Percentiles rank a stretch among this genome's conserved stretches.
Conservation (phyloP, 148 eudicot genomes). For the Silene latifolia region DNA sequence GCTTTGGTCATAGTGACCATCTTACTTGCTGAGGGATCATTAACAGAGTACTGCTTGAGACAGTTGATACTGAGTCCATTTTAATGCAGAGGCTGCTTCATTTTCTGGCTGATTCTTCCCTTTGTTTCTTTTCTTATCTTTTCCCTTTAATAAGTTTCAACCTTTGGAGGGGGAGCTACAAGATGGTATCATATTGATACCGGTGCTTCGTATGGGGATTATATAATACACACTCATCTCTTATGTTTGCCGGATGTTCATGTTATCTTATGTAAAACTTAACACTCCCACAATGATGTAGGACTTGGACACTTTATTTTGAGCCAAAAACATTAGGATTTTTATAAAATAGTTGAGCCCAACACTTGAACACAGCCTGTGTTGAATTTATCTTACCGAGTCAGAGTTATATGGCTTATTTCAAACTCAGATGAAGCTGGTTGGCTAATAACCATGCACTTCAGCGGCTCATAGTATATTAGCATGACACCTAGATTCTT, state of each 20-base stretch:
- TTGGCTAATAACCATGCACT: not conserved
- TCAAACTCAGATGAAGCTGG: not conserved
- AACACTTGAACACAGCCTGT: not conserved
- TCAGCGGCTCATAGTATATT: too few relatives aligned
- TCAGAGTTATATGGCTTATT: not conserved
- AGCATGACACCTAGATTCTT: too few relatives aligned
- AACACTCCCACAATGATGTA: not conserved
- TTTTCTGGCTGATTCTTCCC: not conserved
- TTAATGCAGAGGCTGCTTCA: too few relatives aligned
- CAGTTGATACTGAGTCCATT: not conserved
- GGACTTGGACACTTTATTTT: not conserved
- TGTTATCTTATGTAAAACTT: not conserved
- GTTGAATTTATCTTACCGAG: not conserved
- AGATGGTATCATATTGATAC: not conserved
- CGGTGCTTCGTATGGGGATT: not conserved
- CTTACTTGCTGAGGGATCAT: not conserved
- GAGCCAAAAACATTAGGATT: not conserved
- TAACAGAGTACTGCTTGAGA: not conserved
- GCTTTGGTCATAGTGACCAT: not conserved
- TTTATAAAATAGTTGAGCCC: not conserved
- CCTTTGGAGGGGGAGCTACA: not conserved
- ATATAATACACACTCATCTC: not conserved
- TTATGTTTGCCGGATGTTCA: not conserved
- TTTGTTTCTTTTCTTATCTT: not conserved
- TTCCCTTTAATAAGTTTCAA: not conserved